These are phyloP conservation scores for Amphirosellinia nigrospora DNA, from an alignment of 495 filamentous ascomycete species.

Conservation along the genomic window DNA sequence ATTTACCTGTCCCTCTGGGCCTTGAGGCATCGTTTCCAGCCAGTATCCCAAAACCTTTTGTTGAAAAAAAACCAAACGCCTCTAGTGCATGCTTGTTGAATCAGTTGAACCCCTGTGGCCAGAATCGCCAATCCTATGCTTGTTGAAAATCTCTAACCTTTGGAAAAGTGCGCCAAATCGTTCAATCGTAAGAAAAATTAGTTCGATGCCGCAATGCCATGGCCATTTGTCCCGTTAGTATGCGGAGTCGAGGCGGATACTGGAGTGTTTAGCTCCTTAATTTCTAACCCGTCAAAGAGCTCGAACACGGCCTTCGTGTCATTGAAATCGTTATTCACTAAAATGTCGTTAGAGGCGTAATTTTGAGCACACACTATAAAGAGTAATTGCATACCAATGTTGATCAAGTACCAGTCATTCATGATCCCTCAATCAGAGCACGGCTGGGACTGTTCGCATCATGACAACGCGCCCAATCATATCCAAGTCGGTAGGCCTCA, in stretches of 20 bases:
- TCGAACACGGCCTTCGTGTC: conserved; percentile 76
- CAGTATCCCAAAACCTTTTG: conserved; percentile 40
- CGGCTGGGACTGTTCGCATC: conserved; percentile 79
- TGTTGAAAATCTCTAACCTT: conserved; percentile 42
- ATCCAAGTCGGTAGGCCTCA: conserved; percentile 89
- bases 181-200: conserved; percentile 25
- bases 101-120: conserved; percentile 37
- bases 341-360: neutral
- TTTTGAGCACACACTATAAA: neutral
- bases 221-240: conserved; percentile 31
- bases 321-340: conserved; percentile 97
- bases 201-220: conserved; percentile 23
- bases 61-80: conserved; percentile 45
- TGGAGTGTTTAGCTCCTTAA: conserved; percentile 66
- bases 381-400: conserved; percentile 76
- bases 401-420: conserved; percentile 90
- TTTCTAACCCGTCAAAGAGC: conserved; percentile 79
- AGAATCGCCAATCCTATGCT: conserved; percentile 34
- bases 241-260: conserved; percentile 13
- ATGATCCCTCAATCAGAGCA: conserved; percentile 80
- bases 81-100: conserved; percentile 44
- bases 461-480: conserved; percentile 94
- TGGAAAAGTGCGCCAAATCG: conserved; percentile 34
- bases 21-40: conserved; percentile 25
- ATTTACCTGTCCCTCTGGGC: conserved; percentile 32